Evolutionary conservation across 345 rosid genomes (phyloP), one percentile per base, ranked within the genome.

Genomic region (Zanthoxylum bungeanum): DNA sequence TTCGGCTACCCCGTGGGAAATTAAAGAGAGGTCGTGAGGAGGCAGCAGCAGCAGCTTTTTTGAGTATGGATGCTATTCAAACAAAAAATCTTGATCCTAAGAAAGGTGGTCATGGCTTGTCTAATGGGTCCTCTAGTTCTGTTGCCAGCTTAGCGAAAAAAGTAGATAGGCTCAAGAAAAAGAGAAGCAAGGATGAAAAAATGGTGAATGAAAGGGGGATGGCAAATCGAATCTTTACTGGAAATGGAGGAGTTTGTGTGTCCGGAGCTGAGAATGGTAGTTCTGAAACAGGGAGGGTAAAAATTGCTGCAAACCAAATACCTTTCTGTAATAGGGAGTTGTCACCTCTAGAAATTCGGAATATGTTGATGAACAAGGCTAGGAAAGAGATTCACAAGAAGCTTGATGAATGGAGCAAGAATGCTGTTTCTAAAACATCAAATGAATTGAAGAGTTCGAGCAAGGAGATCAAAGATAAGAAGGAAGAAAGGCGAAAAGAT

Each of bases 331-430:
- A 30, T 5, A 51, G 64, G 42, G 85, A 75, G 66, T 11, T 79
- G 44, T 53, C 84, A 22, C 81, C 42, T 49, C 55, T 58, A 25
- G 78, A 56, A 64, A 52, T 21, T 75, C 76, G 73, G 40, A 80
- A 66, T 68, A 24, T 83, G 57, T 61, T 85, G 76, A 65, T 76
- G 71, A 59, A 56, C 11, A 85, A 72, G 82, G 87, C 86, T 33
- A 75, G 57, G 73, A 77, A 44, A 49, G 77, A 72, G 25, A 84
- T 83, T 68, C 3, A 6, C 40, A 44, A 60, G 76, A 81, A 64
- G 74, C 75, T 85, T 14, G 63, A 70, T 17, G 73, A 68, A 17
- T 80, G 75, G 77, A 65, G 42, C 37, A 36, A 36, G 52, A 66
- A 62, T 61, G 55, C 73, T 58, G 61, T 19, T 5, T 42, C 50